Evolutionary conservation across 1,284 basidiomycete genomes (phyloP).

Genomic region (Dichomitus squalens): DNA sequence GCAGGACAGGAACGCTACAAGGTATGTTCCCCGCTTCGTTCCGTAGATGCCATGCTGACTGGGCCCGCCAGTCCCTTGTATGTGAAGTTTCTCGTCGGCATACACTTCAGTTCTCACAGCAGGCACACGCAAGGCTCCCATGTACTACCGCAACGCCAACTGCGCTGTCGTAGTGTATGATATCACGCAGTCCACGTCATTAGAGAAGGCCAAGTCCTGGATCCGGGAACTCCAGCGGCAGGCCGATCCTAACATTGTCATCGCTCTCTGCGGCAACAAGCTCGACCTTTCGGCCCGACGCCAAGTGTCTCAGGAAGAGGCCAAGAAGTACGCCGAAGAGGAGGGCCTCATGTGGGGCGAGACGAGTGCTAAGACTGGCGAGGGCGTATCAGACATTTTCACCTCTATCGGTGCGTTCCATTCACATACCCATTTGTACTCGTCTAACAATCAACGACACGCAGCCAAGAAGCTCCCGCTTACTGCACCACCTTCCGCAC

Average conservation of each 20-base stretch:
- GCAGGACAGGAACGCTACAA: conserved; percentile 94
- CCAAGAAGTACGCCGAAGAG: conserved; percentile 92
- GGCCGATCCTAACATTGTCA: conserved; percentile 95
- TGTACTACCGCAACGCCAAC: conserved; percentile 91
- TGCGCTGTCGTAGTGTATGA: conserved; percentile 88
- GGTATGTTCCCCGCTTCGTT: conserved; percentile 45
- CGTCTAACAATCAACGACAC: background rate
- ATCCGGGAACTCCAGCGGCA: conserved; percentile 96
- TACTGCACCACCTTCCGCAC: conserved; percentile 65
- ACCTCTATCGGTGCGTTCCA: conserved; percentile 73
- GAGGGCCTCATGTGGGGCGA: conserved; percentile 96
- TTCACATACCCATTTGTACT: conserved; percentile 8
- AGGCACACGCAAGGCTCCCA: conserved; percentile 67
- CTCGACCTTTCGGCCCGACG: conserved; percentile 82
- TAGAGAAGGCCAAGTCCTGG: conserved; percentile 97
- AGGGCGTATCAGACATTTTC: conserved; percentile 90
- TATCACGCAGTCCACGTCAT: conserved; percentile 83
- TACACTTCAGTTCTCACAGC: conserved; percentile 9
- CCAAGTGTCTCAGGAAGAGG: conserved; percentile 83
- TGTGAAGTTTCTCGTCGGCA: conserved; percentile 16
- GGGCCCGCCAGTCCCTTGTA: conserved; percentile 31
- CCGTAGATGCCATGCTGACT: conserved; percentile 10
- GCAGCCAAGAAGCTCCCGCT: conserved; percentile 81
- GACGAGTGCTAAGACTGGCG: conserved; percentile 93
- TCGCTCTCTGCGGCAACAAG: conserved; percentile 97